Conservation (phyloP, 176 grass and related monocot species). For the Aegilops longissima region DNA sequence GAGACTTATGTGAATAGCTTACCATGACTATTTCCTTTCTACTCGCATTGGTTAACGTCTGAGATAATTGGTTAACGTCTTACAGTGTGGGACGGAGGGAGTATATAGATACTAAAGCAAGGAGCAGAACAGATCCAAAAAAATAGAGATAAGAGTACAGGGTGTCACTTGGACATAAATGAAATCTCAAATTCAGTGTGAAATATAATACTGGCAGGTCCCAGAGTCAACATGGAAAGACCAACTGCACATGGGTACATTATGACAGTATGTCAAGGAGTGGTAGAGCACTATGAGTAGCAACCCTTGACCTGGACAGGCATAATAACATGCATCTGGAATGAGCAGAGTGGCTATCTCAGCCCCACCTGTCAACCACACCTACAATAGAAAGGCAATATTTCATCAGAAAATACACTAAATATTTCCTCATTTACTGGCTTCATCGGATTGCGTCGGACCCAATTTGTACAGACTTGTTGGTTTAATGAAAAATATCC, state of each 20-base stretch:
- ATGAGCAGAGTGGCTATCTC: not conserved
- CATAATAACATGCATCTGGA: conserved; percentile 10
- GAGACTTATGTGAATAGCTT: not conserved
- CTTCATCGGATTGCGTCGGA: not conserved
- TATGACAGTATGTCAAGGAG: conserved; percentile 6
- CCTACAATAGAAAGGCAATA: not conserved
- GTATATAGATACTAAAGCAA: not conserved
- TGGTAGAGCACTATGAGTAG: conserved; percentile 13
- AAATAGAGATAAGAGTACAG: not conserved
- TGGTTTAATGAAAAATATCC: not conserved
- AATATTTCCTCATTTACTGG: not conserved
- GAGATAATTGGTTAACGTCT: too few relatives aligned
- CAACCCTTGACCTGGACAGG: not conserved
- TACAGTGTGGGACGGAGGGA: too few relatives aligned
- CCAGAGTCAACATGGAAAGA: not conserved
- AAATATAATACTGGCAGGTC: not conserved
- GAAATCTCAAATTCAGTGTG: not conserved
- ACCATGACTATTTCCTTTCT: not conserved
- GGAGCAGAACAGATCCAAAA: not conserved
- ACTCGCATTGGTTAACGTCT: too few relatives aligned
- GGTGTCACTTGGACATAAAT: not conserved
- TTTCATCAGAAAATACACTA: not conserved
- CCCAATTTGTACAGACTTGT: not conserved
- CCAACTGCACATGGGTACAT: not conserved
- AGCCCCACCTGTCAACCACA: not conserved